Base-by-base conservation (phyloP, 176 grass and related monocot genomes). In the Zea luxurians region DNA sequence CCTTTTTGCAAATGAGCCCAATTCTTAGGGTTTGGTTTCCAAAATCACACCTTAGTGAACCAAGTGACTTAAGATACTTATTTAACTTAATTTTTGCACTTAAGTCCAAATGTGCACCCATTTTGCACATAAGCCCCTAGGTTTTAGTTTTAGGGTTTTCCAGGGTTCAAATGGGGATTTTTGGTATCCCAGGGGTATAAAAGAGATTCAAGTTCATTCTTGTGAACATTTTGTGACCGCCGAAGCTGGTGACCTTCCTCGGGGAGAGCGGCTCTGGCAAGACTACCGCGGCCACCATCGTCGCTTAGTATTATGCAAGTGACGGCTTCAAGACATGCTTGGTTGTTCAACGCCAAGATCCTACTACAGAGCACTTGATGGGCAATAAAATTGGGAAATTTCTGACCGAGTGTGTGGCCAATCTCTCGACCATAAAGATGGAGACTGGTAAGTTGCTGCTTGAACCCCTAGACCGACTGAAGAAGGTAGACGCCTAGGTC, bases 381-480 rank as follows among this genome's bases (percentile, higher is more conserved):
- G 91, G 91, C 47, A 88, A 76, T 45, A 92, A 85, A 48, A 86
- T 93, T 10, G 80, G 85, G 43, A 92, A 59, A 46, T 86, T 87
- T 1, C 60, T 84, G 2, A 88, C 76, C 34, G 76, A 86, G 36
- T 92, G 89, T 27, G 69, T 64, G 16, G 8, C 78, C 43, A 88
- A 93, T 59, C 84, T 93, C 71, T 97, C 69, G 5, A 88, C 77
- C 46, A 72, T 93, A 45, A 93, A 91, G 76, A 60, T 97, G 27
- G 86, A 97, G 78, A 93, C 94, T 21, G 88, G 84, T 84, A 93
- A 91, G 85, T 91, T 97, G 75, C 66, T 97, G 62, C 85, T 93
- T 74, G 94, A 93, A 46, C 94, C 89, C 61, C 89, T 97, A 77
- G 75, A 88, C 13, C 88, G 85, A 10, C 53, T 97, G 83, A 93